phyloP scores from a whole-genome alignment of 352 stramenopile species.

The Blastocystis sp. region DNA sequence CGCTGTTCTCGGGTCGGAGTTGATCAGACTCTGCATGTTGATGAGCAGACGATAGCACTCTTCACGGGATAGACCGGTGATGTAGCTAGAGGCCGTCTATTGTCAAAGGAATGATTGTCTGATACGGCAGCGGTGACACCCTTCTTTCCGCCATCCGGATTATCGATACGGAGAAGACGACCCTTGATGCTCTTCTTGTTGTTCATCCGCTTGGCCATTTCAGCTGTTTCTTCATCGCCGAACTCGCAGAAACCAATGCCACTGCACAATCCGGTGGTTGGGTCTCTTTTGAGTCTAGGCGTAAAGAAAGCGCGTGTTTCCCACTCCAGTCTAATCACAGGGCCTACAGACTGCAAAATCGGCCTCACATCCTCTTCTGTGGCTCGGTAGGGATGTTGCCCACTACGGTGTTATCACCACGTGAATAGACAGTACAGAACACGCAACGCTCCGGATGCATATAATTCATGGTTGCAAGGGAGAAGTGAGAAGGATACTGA shows the following conservation, averaged over 20 bases:
- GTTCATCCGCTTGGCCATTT: constrained; percentile 43
- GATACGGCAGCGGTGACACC: neutral
- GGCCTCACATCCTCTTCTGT: constrained; percentile 9
- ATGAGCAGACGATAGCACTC: constrained; percentile 24
- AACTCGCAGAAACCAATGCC: constrained; percentile 62
- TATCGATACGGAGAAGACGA: constrained; percentile 43
- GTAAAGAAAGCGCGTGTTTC: neutral
- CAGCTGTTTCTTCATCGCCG: constrained; percentile 7
- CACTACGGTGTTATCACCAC: neutral
- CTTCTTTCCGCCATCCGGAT: constrained; percentile 64
- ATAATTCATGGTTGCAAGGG: constrained; percentile 25
- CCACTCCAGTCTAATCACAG: constrained; percentile 21
- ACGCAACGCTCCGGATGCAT: constrained; percentile 41
- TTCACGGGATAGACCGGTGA: constrained; percentile 5
- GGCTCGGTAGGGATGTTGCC: constrained; percentile 45
- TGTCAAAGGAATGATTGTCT: neutral
- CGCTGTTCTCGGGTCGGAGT: neutral
- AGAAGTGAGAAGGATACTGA: no score
- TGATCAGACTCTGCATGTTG: constrained; percentile 28
- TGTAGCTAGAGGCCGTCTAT: constrained; percentile 26
- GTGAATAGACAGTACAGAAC: neutral
- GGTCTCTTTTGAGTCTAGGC: constrained; percentile 45
- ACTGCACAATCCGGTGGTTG: neutral
- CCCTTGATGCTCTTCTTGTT: constrained; percentile 60
- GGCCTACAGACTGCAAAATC: constrained; percentile 48